Conservation (phyloP, 352 stramenopile species). For the Globisporangium middletonii region DNA sequence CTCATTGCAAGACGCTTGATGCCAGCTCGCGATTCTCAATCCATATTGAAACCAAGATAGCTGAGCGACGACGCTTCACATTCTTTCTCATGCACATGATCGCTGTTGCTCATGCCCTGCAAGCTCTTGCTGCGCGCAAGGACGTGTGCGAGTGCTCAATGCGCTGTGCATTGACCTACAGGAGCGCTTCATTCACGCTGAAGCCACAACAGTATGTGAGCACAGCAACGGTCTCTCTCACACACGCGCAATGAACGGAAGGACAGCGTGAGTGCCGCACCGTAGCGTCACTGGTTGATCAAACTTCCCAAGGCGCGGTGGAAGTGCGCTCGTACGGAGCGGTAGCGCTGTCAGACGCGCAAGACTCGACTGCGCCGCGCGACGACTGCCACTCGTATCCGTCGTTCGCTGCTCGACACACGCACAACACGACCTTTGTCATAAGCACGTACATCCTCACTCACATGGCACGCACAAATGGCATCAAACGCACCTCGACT, state of each 20-base stretch:
- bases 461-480: not conserved
- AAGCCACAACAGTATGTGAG: too few relatives aligned
- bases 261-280: not conserved
- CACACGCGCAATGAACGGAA: not conserved
- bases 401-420: not conserved
- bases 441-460: not conserved
- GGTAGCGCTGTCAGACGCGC: not conserved
- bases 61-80: too few relatives aligned
- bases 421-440: not conserved
- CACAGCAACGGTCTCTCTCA: not conserved
- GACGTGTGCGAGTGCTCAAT: too few relatives aligned
- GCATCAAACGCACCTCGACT: conserved; percentile 3
- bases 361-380: not conserved
- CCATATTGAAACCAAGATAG: too few relatives aligned
- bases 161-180: too few relatives aligned
- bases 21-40: too few relatives aligned
- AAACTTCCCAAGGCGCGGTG: conserved; percentile 10
- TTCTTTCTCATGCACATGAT: too few relatives aligned
- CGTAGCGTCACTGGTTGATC: conserved; percentile 6
- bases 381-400: not conserved
- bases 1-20: too few relatives aligned
- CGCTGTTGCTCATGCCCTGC: too few relatives aligned
- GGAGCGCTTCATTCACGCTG: too few relatives aligned
- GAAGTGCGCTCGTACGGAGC: not conserved
- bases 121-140: too few relatives aligned